Evolutionary conservation across 2,329 filamentous ascomycete genomes (phyloP), one percentile per base, ranked within the genome.

Genomic region (Diaporthe eres): DNA sequence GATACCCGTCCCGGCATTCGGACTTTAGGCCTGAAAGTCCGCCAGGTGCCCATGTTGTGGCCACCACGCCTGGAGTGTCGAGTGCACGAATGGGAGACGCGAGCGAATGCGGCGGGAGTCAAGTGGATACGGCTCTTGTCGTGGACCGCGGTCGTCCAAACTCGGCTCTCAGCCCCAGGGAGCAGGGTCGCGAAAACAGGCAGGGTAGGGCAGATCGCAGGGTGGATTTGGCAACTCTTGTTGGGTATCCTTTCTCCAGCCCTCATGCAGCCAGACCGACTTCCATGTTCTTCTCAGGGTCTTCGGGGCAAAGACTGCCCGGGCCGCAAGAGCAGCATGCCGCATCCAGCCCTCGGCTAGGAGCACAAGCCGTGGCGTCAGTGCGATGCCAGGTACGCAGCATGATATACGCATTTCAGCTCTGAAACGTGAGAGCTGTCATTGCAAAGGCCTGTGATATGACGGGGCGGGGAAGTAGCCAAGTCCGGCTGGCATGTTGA

Each of bases 61-160:
- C 65, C 65, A 28, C 15, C 65, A 28, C 15, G 34, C 49, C 49
- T 42, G 34, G 37, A 6, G n/a, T 28, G 51, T 15, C 6, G 25
- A 73, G 22, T 34, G 58, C 58, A 37, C 71, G 25, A 65, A 73
- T 55, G 71, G 22, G 31, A 51, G 65, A 39, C 3, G 60, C 12
- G n/a, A 53, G 65, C 65, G 65, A 55, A 25, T 70, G 65, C 65
- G 65, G 65, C 49, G 37, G 71, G 47, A 73, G 58, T 34, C 31
- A 49, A 73, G 71, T 73, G 71, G 71, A 37, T 55, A 55, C 61
- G 37, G 49, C 42, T 65, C 60, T 44, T 65, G 61, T 47, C 71
- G 61, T 65, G 58, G 71, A 25, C 61, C 71, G 28, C 39, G n/a
- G 34, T 65, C 61, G 60, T 65, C 71, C 58, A 25, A 57, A 73